phyloP scores from a whole-genome alignment of 768 basidiomycete genomes.

The Gyrodon lividus region DNA sequence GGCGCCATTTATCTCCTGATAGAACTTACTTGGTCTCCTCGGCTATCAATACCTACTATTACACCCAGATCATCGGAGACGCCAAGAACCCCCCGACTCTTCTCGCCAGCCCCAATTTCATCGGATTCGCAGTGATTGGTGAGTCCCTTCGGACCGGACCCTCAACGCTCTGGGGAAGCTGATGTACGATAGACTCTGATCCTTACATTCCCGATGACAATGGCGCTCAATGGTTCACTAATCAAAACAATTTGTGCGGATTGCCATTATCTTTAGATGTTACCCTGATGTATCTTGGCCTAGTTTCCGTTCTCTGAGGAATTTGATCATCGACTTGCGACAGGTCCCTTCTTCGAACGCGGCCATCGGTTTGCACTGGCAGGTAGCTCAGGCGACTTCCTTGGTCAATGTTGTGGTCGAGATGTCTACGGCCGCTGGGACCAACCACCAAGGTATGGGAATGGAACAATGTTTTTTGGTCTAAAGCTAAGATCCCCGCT shows the following conservation, averaged over 20 bases:
- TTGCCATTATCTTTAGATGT: neutral
- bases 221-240: constrained; percentile 52
- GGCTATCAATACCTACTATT: constrained; percentile 29
- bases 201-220: constrained; percentile 61
- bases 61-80: constrained; percentile 36
- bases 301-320: constrained; percentile 65
- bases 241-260: constrained; percentile 65
- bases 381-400: constrained; percentile 73
- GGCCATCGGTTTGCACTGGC: constrained; percentile 76
- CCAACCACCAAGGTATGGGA: constrained; percentile 58
- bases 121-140: constrained; percentile 35
- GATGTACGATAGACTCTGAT: constrained; percentile 51
- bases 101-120: constrained; percentile 30
- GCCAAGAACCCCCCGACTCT: constrained; percentile 33
- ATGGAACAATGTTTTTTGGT: neutral
- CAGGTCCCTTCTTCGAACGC: constrained; percentile 44
- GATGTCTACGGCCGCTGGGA: constrained; percentile 59
- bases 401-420: constrained; percentile 66
- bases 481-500: neutral
- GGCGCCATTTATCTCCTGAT: constrained; percentile 1
- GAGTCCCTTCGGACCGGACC: neutral
- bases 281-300: neutral
- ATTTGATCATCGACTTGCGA: constrained; percentile 63
- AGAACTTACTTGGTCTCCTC: constrained; percentile 32
- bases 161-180: neutral